phyloP scores from a whole-genome alignment of 306 rosid species.

The Rosa chinensis region DNA sequence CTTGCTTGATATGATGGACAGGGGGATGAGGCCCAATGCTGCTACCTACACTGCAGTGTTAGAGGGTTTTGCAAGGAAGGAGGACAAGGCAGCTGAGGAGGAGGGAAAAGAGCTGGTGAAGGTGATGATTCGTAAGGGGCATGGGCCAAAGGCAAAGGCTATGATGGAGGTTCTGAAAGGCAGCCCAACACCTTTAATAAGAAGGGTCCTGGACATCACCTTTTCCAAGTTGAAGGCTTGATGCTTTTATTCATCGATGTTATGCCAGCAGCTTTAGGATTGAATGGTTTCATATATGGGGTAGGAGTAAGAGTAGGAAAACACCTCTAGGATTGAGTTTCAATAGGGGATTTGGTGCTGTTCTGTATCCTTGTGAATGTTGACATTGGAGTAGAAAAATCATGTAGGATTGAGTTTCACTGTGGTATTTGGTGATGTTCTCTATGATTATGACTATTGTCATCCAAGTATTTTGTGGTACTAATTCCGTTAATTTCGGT shows the following conservation, averaged over 20 bases:
- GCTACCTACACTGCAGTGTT: constrained; percentile 50
- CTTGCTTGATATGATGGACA: constrained; percentile 61
- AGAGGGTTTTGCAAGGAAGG: constrained; percentile 45
- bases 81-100: constrained; percentile 23
- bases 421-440: too few relatives aligned
- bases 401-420: neutral
- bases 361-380: neutral
- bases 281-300: neutral
- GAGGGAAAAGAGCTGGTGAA: constrained; percentile 52
- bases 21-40: constrained; percentile 67
- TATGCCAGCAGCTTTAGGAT: neutral
- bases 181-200: neutral
- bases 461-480: neutral
- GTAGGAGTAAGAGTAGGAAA: neutral
- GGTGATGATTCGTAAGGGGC: constrained; percentile 49
- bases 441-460: neutral
- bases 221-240: neutral
- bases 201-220: neutral
- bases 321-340: neutral
- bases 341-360: neutral
- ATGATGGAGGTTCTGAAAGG: constrained; percentile 40
- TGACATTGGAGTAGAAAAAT: neutral
- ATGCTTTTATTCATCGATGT: neutral
- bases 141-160: constrained; percentile 56
- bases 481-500: neutral